Evolutionary conservation across 495 filamentous ascomycete genomes (phyloP).

Genomic region (Lasiosphaeria miniovina): DNA sequence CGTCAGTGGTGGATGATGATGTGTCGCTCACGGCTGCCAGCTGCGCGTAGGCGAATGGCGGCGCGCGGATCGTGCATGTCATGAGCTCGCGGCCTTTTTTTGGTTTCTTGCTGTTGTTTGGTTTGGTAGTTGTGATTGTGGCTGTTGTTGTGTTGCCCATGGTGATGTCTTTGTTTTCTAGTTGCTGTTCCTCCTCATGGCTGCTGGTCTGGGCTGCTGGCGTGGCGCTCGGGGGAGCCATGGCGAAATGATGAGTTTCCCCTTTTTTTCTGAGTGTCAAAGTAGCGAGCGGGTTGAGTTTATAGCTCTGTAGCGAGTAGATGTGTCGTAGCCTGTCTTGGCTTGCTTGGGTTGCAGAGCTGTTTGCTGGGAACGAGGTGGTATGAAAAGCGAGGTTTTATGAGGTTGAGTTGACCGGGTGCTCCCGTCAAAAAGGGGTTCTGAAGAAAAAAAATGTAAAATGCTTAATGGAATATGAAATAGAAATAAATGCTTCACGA

Average conservation of each 20-base stretch:
- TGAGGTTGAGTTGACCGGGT: too few species aligned
- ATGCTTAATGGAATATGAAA: too few species aligned
- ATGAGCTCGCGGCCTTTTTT: constrained; percentile 35
- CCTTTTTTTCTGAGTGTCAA: neutral
- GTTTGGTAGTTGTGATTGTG: constrained; percentile 3
- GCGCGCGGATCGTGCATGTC: constrained; percentile 34
- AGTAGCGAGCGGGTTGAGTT: too few species aligned
- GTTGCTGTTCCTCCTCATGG: constrained; percentile 1
- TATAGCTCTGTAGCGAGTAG: too few species aligned
- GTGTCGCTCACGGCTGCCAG: constrained; percentile 22
- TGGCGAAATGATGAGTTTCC: constrained; percentile 50
- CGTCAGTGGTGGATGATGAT: constrained; percentile 21
- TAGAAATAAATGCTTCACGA: neutral
- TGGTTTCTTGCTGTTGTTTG: constrained; percentile 6
- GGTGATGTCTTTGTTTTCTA: neutral
- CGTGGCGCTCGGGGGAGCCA: constrained; percentile 45
- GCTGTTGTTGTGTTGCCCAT: constrained; percentile 21
- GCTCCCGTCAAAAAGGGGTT: too few species aligned
- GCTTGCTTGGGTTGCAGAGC: too few species aligned
- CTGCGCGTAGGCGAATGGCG: constrained; percentile 42
- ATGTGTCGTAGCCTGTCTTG: too few species aligned
- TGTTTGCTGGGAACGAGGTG: too few species aligned
- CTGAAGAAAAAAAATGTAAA: too few species aligned
- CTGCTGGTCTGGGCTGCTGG: neutral
- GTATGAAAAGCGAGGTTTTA: too few species aligned